Conservation (phyloP, 2,329 filamentous ascomycete species). For the Beauveria caledonica region DNA sequence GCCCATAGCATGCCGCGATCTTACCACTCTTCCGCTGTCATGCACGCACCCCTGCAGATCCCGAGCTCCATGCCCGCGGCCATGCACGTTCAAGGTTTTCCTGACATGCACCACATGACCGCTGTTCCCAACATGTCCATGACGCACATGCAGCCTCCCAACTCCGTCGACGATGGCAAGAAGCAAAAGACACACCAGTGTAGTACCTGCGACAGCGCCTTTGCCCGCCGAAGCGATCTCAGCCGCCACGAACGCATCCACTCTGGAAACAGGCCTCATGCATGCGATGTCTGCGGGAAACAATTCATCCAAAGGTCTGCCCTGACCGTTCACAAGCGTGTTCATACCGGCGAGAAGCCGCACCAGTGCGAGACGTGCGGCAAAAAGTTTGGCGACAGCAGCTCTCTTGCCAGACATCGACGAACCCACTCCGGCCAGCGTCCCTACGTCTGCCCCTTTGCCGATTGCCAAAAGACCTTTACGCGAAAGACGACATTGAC, state of each 20-base stretch:
- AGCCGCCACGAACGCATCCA: constrained; percentile 96
- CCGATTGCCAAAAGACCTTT: constrained; percentile 97
- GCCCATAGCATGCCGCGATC: constrained; percentile 38
- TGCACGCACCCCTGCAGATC: constrained; percentile 42
- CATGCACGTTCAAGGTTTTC: constrained; percentile 37
- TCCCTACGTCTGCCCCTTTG: constrained; percentile 95
- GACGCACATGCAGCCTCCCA: constrained; percentile 25
- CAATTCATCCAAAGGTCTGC: constrained; percentile 96
- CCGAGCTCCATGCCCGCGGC: constrained; percentile 32
- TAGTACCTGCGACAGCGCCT: constrained; percentile 81
- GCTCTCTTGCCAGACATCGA: constrained; percentile 84
- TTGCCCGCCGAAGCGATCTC: constrained; percentile 87
- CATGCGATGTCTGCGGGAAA: constrained; percentile 91
- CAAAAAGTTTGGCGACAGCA: constrained; percentile 88
- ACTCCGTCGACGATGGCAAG: constrained; percentile 22
- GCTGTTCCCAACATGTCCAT: constrained; percentile 30
- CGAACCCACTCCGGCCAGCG: constrained; percentile 93
- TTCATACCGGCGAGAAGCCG: constrained; percentile 96
- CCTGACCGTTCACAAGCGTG: constrained; percentile 87
- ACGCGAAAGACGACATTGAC: constrained; percentile 92
- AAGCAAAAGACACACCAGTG: constrained; percentile 71
- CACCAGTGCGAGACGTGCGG: constrained; percentile 96
- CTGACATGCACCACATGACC: constrained; percentile 28
- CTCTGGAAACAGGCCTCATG: constrained; percentile 80
- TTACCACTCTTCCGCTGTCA: constrained; percentile 45